Evolutionary conservation across 768 basidiomycete genomes (phyloP).

Genomic region (Pisolithus microcarpus): DNA sequence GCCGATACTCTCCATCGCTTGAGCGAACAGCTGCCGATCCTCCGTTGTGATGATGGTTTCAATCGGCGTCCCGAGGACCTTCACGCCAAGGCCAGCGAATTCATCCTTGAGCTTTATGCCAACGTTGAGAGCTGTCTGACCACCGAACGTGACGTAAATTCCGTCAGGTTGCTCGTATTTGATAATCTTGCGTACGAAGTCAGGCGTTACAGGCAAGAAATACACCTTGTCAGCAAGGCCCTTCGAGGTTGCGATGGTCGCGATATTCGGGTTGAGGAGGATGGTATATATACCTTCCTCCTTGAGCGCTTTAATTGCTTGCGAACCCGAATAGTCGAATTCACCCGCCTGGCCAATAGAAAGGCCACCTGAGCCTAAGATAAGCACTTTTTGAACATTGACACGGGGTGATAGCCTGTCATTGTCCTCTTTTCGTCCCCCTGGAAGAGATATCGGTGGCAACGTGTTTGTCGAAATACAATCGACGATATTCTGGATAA

Average conservation of each 20-base stretch:
- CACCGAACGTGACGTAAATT: conserved; percentile 98
- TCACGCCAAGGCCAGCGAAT: conserved; percentile 80
- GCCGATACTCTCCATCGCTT: conserved; percentile 91
- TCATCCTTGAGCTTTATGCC: conserved; percentile 98
- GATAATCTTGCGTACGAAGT: conserved; percentile 97
- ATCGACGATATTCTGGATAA: conserved; percentile 81
- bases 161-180: conserved; percentile 98
- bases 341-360: conserved; percentile 99
- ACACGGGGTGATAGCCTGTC: conserved; percentile 61
- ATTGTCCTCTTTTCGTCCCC: conserved; percentile 80
- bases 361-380: conserved; percentile 94
- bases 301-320: conserved; percentile 98
- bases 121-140: conserved; percentile 94
- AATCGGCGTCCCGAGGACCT: conserved; percentile 94
- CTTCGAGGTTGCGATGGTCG: conserved; percentile 95
- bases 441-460: conserved; percentile 60
- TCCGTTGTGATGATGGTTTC: conserved; percentile 97
- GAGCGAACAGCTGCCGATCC: conserved; percentile 89
- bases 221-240: conserved; percentile 99
- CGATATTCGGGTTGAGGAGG: conserved; percentile 98
- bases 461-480: conserved; percentile 52
- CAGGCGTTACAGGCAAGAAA: conserved; percentile 96
- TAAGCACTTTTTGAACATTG: conserved; percentile 87
- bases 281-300: conserved; percentile 99
- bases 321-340: conserved; percentile 99